phyloP scores from a whole-genome alignment of 164 flowering plant genomes.

The Vitis amurensis region DNA sequence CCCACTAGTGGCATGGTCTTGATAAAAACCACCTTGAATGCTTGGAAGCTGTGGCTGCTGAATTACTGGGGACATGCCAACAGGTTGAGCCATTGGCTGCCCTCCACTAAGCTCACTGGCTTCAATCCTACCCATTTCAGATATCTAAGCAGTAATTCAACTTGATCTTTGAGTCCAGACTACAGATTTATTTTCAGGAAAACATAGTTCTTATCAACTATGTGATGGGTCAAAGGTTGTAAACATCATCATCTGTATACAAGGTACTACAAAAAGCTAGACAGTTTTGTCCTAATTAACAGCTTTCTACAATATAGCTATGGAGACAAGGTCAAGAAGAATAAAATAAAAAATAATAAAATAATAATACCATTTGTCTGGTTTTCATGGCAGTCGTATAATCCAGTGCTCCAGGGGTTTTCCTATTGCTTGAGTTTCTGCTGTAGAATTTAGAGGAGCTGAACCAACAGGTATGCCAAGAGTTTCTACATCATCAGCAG shows the following conservation, averaged over 20 bases:
- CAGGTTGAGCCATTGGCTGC: not conserved
- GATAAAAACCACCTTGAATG: not conserved
- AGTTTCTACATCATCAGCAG: not conserved
- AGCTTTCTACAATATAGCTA: not conserved
- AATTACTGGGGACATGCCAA: not conserved
- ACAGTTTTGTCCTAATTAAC: not conserved
- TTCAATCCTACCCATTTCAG: not conserved
- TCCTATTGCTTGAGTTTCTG: constrained; percentile 4
- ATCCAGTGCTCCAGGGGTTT: constrained; percentile 17
- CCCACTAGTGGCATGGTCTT: not conserved
- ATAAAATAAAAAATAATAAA: not conserved
- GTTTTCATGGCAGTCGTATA: constrained; percentile 20
- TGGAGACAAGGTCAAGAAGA: not conserved
- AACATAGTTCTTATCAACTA: not conserved
- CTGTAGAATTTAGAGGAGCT: not conserved
- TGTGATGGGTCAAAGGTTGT: not conserved
- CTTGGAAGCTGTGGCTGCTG: not conserved
- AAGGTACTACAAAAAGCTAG: not conserved
- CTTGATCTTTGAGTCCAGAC: not conserved
- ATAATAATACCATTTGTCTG: constrained; percentile 14
- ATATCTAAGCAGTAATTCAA: not conserved
- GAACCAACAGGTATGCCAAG: not conserved
- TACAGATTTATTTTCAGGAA: not conserved
- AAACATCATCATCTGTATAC: not conserved
- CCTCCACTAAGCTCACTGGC: not conserved